Conservation (phyloP, 2,329 filamentous ascomycete species). For the Paracorniculantispora psalliotae region DNA sequence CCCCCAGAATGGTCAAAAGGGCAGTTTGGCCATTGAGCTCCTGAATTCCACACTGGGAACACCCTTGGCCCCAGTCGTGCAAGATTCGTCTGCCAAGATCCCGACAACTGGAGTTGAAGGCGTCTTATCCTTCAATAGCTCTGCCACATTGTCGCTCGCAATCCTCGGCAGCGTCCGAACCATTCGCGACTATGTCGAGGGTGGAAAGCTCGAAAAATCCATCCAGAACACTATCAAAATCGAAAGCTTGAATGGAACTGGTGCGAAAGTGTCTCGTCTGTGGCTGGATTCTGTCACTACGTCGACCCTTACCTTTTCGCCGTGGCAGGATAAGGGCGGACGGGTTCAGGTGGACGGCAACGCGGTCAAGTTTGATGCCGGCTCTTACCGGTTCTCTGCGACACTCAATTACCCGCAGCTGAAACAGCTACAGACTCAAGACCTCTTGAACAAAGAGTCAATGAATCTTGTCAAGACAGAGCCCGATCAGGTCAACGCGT, state of each 20-base stretch:
- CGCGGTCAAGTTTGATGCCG: slow-evolving; percentile 44
- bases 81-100: slow-evolving; percentile 19
- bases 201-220: slow-evolving; percentile 44
- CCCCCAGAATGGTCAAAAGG: slow-evolving; percentile 48
- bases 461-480: slow-evolving; percentile 40
- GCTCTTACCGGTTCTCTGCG: slow-evolving; percentile 53
- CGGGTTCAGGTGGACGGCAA: slow-evolving; percentile 35
- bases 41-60: slow-evolving; percentile 43
- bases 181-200: slow-evolving; percentile 59
- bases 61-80: slow-evolving; percentile 30
- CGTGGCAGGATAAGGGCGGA: slow-evolving; percentile 23
- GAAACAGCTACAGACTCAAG: slow-evolving; percentile 42
- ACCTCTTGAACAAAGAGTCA: slow-evolving; percentile 47
- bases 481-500: slow-evolving; percentile 43
- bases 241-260: slow-evolving; percentile 33
- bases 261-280: slow-evolving; percentile 43
- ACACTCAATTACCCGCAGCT: slow-evolving; percentile 60
- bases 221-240: slow-evolving; percentile 52
- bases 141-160: slow-evolving; percentile 48
- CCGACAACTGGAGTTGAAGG: slow-evolving; percentile 50
- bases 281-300: slow-evolving; percentile 61
- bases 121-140: slow-evolving; percentile 51
- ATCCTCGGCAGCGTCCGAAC: slow-evolving; percentile 59
- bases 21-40: slow-evolving; percentile 47
- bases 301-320: slow-evolving; percentile 45